Base-by-base conservation (phyloP, 176 grass and related monocot genomes). In the Guadua angustifolia region DNA sequence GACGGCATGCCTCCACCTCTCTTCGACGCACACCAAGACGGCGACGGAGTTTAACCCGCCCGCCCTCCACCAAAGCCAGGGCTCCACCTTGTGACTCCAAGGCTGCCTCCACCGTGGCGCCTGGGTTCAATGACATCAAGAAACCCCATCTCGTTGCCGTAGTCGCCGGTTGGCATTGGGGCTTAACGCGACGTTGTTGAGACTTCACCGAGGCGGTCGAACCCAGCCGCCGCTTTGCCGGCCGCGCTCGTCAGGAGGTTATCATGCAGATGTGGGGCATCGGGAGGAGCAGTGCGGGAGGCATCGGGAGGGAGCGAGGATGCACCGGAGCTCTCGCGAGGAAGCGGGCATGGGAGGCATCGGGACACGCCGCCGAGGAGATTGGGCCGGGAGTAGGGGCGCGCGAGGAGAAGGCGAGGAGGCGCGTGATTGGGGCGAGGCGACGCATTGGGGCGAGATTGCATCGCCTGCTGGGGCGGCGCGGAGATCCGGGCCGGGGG, bases 1-100 rank as follows among this genome's bases (percentile, higher is more conserved):
- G 97, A 99, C 36, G 93, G 97, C 93, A 92, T 88, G 7, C 97
- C 97, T 99, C 93, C 26, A 94, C 85, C 81, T 90, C 70, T 99
- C 91, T 79, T 92, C 35, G 91, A 89, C 78, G 65, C 78, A 89
- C 79, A 2, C 78, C 2, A 74, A 32, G 16, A 42, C 78, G 19
- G 32, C 78, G 42, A 43, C 38, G 70, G 33, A 19, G 79, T 76
- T 74, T 61, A 79, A 82, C 56, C 71, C 80, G 79, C 83, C 69
- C 55, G 57, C 35, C 78, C 71, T 89, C 89, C 77, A 19, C 32
- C 29, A 84, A n/a, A n/a, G n/a, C 60, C 44, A 66, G 91, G n/a
- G 91, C 91, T 99, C 93, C 79, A 94, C 84, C 83, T 98, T 98
- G 76, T 92, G 95, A 47, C 83, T 2, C 71, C 89, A 40, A 75